Base-by-base conservation (phyloP, 177 flowering plant genomes). In the Vitis hybrid region DNA sequence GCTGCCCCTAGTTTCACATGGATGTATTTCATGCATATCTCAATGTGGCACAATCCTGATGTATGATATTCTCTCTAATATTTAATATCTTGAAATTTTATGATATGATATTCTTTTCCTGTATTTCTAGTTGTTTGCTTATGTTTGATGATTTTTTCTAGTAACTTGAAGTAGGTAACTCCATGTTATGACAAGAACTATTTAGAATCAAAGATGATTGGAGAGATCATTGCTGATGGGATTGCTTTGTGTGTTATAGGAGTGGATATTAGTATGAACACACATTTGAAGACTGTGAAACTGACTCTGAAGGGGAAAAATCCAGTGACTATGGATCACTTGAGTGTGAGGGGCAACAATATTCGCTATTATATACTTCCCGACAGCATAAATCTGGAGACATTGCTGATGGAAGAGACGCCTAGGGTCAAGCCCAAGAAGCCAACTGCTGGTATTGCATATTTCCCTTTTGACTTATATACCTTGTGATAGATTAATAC, bases 261-360 rank as follows among this genome's bases (percentile, higher is more conserved):
- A 60, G 97, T 94, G 62, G 98, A 94, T 83, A 86, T 94, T 56
- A 94, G 97, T 65, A 94, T 94, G 98, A 94, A 94, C 78, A 94
- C 98, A 50, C 98, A 94, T 82, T 79, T 94, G 82, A 92, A 94
- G 83, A 85, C 97, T 0, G 97, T 94, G 64, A 94, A 94, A 62
- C 88, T 94, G 55, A 94, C 93, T 2, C 73, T 89, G 64, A 94
- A 92, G 79, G 98, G 97, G 52, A 94, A 94, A 74, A 94, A 92
- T 76, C 97, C 97, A 18, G 91, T 91, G 50, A 88, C 89, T 17
- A 81, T 94, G 62, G 97, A 92, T 86, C 97, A 94, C 82, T 82
- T 94, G 63, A 94, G 97, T 77, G 92, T 94, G 69, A 82, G 98
- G 76, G 98, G 97, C 14, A 94, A 88, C 86, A 94, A 92, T 65